Conservation (phyloP, 2,329 filamentous ascomycete genomes). For the Aspergillus sp. region DNA sequence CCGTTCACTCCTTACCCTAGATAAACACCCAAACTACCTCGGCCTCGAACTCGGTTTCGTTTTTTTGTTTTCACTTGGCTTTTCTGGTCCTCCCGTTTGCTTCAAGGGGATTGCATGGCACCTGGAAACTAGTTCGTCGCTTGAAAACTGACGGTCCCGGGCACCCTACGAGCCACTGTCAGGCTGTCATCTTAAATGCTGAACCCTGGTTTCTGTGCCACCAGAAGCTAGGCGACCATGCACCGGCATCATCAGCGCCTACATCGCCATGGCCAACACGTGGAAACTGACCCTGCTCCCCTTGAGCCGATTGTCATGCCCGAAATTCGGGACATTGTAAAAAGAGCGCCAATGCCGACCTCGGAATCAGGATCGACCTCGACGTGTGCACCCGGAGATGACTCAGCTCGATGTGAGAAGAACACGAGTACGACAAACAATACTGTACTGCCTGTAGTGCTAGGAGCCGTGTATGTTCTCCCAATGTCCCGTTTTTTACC, state of each 20-base stretch:
- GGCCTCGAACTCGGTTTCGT: slow-evolving; percentile 1
- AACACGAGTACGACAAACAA: slow-evolving; percentile 52
- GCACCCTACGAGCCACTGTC: background rate
- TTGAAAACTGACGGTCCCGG: slow-evolving; percentile 2
- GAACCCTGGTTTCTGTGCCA: background rate
- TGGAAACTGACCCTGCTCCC: slow-evolving; percentile 21
- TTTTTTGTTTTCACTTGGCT: background rate
- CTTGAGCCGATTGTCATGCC: slow-evolving; percentile 26
- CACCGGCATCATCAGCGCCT: slow-evolving; percentile 16
- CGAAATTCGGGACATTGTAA: slow-evolving; percentile 27
- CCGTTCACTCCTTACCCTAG: slow-evolving; percentile 28
- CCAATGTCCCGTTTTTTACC: background rate
- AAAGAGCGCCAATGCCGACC: slow-evolving; percentile 23
- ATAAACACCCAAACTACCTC: background rate
- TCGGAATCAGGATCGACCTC: slow-evolving; percentile 13
- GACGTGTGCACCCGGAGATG: slow-evolving; percentile 25
- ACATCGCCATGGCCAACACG: slow-evolving; percentile 26
- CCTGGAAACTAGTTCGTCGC: background rate
- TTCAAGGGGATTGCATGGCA: background rate
- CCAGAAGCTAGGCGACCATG: slow-evolving; percentile 20
- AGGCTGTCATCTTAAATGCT: background rate
- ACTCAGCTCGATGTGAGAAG: slow-evolving; percentile 56
- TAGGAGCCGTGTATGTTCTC: slow-evolving; percentile 66
- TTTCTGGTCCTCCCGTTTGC: background rate
- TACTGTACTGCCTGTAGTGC: slow-evolving; percentile 65